phyloP scores from a whole-genome alignment of 1,284 basidiomycete genomes.

The Trichosporon ovoides region DNA sequence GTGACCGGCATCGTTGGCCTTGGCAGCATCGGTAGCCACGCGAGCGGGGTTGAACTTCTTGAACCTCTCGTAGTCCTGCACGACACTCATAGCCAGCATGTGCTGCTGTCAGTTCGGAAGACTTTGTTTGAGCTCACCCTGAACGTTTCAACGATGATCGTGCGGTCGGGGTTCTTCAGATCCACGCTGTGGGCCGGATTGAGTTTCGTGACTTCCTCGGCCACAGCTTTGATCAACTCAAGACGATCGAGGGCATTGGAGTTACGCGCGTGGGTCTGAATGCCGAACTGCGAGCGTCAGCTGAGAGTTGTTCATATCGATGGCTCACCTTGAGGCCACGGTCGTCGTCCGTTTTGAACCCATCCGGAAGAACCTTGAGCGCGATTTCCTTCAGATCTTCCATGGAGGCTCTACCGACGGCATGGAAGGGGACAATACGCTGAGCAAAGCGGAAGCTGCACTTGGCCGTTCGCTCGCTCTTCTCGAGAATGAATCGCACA shows the following conservation, averaged over 20 bases:
- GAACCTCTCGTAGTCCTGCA: slow-evolving; percentile 38
- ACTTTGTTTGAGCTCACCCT: slow-evolving; percentile 25
- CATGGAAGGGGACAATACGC: slow-evolving; percentile 36
- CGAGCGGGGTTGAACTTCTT: slow-evolving; percentile 33
- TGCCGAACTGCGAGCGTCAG: slow-evolving; percentile 32
- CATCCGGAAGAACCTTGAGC: slow-evolving; percentile 10
- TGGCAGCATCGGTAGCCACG: slow-evolving; percentile 21
- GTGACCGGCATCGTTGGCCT: slow-evolving; percentile 9
- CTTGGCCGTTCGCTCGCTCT: slow-evolving; percentile 30
- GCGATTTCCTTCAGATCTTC: slow-evolving; percentile 26
- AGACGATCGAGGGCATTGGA: slow-evolving; percentile 36
- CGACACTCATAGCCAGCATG: slow-evolving; percentile 32
- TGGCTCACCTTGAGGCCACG: slow-evolving; percentile 14
- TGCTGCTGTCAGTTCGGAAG: slow-evolving; percentile 26
- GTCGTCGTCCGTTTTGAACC: slow-evolving; percentile 10
- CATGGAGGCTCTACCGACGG: slow-evolving; percentile 24
- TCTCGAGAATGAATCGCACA: slow-evolving; percentile 34
- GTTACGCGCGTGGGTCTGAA: slow-evolving; percentile 32
- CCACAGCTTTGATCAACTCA: slow-evolving; percentile 40
- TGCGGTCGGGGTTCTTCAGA: slow-evolving; percentile 36
- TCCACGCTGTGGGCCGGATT: slow-evolving; percentile 36
- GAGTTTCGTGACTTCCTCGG: slow-evolving; percentile 33
- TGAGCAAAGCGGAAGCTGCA: slow-evolving; percentile 38
- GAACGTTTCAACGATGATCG: slow-evolving; percentile 37
- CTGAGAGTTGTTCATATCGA: accelerated